These are phyloP conservation scores for Geosmithia putterillii DNA, from an alignment of 2,329 filamentous ascomycete genomes.

Conservation along the genomic window DNA sequence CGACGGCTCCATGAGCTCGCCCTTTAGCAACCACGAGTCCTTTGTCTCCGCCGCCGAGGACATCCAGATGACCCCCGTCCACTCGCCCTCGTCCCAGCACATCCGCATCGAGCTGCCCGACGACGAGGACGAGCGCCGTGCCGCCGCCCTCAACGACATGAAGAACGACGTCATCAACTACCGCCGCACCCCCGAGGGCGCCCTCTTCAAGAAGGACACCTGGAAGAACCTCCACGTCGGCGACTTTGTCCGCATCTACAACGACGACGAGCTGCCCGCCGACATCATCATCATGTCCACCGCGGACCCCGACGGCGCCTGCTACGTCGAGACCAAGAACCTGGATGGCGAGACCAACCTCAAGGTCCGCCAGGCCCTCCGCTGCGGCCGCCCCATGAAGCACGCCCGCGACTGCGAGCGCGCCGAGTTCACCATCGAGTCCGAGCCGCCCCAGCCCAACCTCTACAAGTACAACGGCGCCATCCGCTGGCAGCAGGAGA, in stretches of 20 bases:
- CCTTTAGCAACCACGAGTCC: constrained; percentile 40
- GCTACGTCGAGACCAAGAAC: constrained; percentile 97
- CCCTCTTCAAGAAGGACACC: constrained; percentile 80
- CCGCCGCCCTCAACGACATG: constrained; percentile 27
- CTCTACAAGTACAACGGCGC: constrained; percentile 91
- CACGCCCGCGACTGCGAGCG: constrained; percentile 89
- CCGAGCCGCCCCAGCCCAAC: constrained; percentile 83
- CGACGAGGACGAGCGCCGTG: constrained; percentile 17
- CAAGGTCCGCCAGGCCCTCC: constrained; percentile 84
- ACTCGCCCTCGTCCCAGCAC: constrained; percentile 52
- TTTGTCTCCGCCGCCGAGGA: constrained; percentile 49
- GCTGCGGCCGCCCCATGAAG: constrained; percentile 69
- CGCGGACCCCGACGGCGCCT: constrained; percentile 85
- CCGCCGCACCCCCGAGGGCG: constrained; percentile 50
- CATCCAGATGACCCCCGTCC: constrained; percentile 93
- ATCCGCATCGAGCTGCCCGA: constrained; percentile 26
- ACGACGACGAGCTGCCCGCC: constrained; percentile 88
- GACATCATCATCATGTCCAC: constrained; percentile 89
- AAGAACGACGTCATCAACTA: constrained; percentile 60
- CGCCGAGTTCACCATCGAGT: constrained; percentile 78
- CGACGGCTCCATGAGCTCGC: constrained; percentile 29
- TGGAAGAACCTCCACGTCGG: constrained; percentile 96
- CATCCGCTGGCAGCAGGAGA: constrained; percentile 70
- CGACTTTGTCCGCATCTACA: constrained; percentile 93
- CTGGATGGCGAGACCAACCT: constrained; percentile 95